phyloP scores from a whole-genome alignment of 2,329 filamentous ascomycete species.

The Thelonectria rubi region DNA sequence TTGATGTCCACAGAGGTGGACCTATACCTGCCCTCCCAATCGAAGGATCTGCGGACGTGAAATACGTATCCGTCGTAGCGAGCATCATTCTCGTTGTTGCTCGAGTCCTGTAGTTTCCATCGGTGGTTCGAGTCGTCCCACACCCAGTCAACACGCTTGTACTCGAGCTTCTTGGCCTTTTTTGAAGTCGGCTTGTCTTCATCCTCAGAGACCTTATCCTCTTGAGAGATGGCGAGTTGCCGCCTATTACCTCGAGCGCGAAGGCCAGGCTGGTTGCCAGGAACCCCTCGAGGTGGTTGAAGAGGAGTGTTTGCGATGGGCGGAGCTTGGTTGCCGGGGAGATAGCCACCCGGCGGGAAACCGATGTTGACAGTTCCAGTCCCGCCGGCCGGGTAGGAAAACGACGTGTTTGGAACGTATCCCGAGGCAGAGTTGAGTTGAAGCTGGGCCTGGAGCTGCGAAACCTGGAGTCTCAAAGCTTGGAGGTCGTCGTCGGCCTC shows the following conservation, averaged over 20 bases:
- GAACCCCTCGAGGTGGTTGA: not conserved
- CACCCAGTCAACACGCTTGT: conserved; percentile 63
- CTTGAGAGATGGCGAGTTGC: not conserved
- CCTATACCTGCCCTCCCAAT: conserved; percentile 83
- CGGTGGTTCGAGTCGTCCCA: conserved; percentile 62
- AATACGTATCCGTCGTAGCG: conserved; percentile 84
- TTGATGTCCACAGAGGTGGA: conserved; percentile 83
- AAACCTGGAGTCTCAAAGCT: conserved; percentile 42
- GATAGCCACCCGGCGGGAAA: not conserved
- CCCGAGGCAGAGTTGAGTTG: conserved; percentile 8
- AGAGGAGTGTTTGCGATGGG: not conserved
- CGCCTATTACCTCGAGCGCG: not conserved
- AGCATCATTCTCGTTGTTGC: conserved; percentile 54
- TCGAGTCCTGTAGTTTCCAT: conserved; percentile 64
- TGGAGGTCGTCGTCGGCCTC: conserved; percentile 43
- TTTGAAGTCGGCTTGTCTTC: conserved; percentile 25
- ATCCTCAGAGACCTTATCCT: conserved; percentile 2
- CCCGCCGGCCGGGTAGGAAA: conserved; percentile 7
- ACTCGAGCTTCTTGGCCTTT: conserved; percentile 47
- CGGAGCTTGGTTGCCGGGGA: not conserved
- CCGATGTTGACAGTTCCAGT: conserved; percentile 2
- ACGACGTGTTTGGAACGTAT: not conserved
- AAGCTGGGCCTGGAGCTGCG: conserved; percentile 40
- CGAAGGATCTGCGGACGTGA: conserved; percentile 82
- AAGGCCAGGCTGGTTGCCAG: not conserved